phyloP scores from a whole-genome alignment of 2,329 filamentous ascomycete genomes.

The Periglandula ipomoeae region DNA sequence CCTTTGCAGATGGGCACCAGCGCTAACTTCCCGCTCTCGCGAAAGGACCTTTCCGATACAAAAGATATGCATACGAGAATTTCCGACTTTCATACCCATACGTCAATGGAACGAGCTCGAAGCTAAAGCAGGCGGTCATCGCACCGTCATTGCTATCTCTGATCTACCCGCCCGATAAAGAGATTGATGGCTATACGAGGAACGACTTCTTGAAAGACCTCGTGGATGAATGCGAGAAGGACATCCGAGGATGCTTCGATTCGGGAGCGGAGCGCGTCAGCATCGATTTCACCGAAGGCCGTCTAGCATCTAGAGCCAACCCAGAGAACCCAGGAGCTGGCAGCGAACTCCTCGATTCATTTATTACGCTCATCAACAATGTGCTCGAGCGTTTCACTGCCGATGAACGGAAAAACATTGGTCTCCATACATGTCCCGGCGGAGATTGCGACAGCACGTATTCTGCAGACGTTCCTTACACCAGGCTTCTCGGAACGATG shows the following conservation, averaged over 20 bases:
- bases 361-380: slow-evolving; percentile 7
- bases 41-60: slow-evolving; percentile 9
- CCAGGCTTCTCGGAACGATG: slow-evolving; percentile 4
- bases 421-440: slow-evolving; percentile 10
- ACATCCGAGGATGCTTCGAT: slow-evolving; percentile 9
- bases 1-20: slow-evolving; percentile 10
- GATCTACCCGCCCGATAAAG: slow-evolving; percentile 4
- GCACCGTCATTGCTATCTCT: slow-evolving; percentile 9
- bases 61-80: slow-evolving; percentile 8
- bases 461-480: slow-evolving; percentile 8
- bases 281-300: slow-evolving; percentile 11
- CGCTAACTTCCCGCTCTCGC: slow-evolving; percentile 9
- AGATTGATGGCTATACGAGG: slow-evolving; percentile 8
- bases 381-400: slow-evolving; percentile 8
- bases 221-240: slow-evolving; percentile 9
- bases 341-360: slow-evolving; percentile 5
- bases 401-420: slow-evolving; percentile 8
- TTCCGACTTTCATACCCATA: slow-evolving; percentile 6
- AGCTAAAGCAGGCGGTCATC: slow-evolving; percentile 10
- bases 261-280: slow-evolving; percentile 9
- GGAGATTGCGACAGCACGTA: slow-evolving; percentile 10
- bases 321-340: slow-evolving; percentile 7
- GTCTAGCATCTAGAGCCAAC: slow-evolving; percentile 8
- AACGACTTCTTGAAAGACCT: slow-evolving; percentile 8
- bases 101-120: neutral